These are phyloP conservation scores for Reutealis trisperma DNA, from an alignment of 345 rosid species.

Conservation along the genomic window DNA sequence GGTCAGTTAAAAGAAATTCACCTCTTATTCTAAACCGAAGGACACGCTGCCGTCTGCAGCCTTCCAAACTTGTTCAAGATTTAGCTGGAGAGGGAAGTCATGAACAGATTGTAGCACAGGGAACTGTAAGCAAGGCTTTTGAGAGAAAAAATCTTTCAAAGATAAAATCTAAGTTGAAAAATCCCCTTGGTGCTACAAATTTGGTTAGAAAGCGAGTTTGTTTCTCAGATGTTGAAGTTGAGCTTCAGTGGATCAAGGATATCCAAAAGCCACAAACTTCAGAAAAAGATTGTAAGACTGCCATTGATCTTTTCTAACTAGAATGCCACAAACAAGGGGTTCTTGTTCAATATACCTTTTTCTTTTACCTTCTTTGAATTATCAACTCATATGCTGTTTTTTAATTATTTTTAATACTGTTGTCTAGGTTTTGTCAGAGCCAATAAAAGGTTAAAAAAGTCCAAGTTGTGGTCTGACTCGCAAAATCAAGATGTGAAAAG, in stretches of 20 bases:
- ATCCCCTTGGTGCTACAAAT: conserved; percentile 7
- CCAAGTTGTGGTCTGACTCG: conserved; percentile 22
- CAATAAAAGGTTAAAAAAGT: conserved; percentile 28
- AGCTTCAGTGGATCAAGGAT: conserved; percentile 28
- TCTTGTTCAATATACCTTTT: not conserved
- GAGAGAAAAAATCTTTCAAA: conserved; percentile 22
- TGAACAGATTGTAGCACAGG: conserved; percentile 26
- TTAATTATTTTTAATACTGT: not conserved
- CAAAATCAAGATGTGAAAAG: conserved; percentile 22
- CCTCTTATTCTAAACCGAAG: conserved; percentile 35
- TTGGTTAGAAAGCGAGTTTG: conserved; percentile 41
- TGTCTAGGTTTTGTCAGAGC: conserved; percentile 30
- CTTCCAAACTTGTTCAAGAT: conserved; percentile 27
- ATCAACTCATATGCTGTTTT: not conserved
- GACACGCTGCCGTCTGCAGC: conserved; percentile 27
- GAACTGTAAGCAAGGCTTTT: conserved; percentile 18
- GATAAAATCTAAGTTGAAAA: conserved; percentile 16
- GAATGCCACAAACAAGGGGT: too few relatives aligned
- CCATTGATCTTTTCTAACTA: not conserved
- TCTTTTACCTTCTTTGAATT: not conserved
- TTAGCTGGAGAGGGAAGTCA: conserved; percentile 18
- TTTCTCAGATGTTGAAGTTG: conserved; percentile 39
- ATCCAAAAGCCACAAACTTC: conserved; percentile 18
- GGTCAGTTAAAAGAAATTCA: conserved; percentile 27
- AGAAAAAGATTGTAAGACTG: conserved; percentile 28